Evolutionary conservation across 768 basidiomycete genomes (phyloP), one percentile per base, ranked within the genome.

Genomic region (Tylopilus sp.): DNA sequence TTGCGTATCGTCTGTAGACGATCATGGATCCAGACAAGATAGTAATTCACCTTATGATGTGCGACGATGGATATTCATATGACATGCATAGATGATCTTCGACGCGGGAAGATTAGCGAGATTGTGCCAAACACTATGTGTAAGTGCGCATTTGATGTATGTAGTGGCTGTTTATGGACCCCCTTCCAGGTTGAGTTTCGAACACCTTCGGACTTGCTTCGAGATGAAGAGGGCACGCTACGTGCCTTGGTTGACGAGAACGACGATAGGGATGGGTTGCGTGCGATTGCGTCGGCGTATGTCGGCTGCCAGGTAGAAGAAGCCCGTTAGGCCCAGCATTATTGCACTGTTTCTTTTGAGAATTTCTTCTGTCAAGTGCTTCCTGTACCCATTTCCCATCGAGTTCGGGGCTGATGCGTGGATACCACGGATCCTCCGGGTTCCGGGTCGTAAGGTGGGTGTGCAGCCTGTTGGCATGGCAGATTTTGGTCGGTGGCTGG

Each of bases 191-290:
- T 46, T 21, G 81, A 85, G 53, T 84, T 77, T 52, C 82, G 79
- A 33, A 58, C 28, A 9, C 85, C 85, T 1, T 58, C 50, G 15
- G 69, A 67, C 8, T 70, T 89, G 40, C 71, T 88, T 38, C 68
- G 66, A 43, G 80, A 80, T 40, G 68, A 80, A 47, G 69, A 69
- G n/a, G 79, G 83, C 6, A 65, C 69, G 50, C 68, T 85, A 41
- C 74, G 78, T 44, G 65, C 79, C 5, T 64, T 85, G 40, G 81
- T 86, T 0, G 78, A 85, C 39, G 77, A 78, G 53, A 82, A 79
- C 48, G 75, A 72, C 3, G 82, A 85, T 56, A 78, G 70, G 52
- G 74, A 76, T 9, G 61, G 57, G 9, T 57, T 86, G 26, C 75
- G 78, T 52, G 73, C 66, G 2, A 78, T 78, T 72, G 48, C 50